Base-by-base conservation (phyloP, 805 yeast genomes). In the Kurtzmaniella cleridarum region DNA sequence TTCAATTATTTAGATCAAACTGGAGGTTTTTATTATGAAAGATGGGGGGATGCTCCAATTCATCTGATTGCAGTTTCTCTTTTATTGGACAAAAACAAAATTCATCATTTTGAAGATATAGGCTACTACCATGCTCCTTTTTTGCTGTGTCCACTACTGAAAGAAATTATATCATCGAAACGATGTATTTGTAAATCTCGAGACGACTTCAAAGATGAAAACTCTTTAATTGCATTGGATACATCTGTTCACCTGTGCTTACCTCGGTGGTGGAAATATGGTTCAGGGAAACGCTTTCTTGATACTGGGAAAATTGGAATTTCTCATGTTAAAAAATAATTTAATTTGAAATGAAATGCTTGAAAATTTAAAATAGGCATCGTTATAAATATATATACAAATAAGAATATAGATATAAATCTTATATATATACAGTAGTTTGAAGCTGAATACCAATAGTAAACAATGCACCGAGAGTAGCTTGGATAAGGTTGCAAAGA, bases 251-350 rank as follows among this genome's bases (percentile, higher is more conserved):
- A 73, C 45, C 82, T 90, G 49, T 84, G 95, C 59, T 55, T 84
- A 34, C 67, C 76, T 26, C 69, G 79, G 43, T 84, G 90, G 90
- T 84, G 95, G 95, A 77, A 77, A 49, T 66, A 66, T 44, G 83
- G 84, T 8, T 66, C 77, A 2, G 84, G 86, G 1, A 80, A 79
- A 49, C 55, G 51, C 2, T 80, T 81, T 48, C 43, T 79, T 42
- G 80, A 73, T 39, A 49, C 54, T 14, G 59, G 24, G 24, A 20
- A 49, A 32, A 48, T 47, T 36, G 31, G 30, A 3, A 45, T 43
- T 32, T 35, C 32, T 34, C 5, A 13, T 5, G 17, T 27, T 28
- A 35, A 26, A 24, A 29, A 23, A 3, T 3, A 18, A n/a, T 11
- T 11, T 10, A 18, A 8, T 18, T 16, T 6, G n/a, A 5, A n/a